Percentiles rank a stretch among this genome's conserved stretches.
Conservation (phyloP, 805 yeast species). For the Barnettozyma botsteinii region DNA sequence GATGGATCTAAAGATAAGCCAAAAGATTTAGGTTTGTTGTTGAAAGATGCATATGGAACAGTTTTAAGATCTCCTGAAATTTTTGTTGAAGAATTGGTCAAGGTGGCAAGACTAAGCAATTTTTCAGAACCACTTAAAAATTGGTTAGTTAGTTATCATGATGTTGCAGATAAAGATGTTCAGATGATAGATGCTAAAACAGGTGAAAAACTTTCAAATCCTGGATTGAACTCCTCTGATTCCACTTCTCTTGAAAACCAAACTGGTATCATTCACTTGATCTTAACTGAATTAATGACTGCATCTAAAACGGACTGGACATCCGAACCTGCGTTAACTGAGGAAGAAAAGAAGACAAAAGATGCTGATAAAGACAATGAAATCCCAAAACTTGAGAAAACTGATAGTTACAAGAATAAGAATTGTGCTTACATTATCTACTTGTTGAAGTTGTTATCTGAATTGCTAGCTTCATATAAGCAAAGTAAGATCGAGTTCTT, state of each 20-base stretch:
- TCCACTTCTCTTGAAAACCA: conserved; percentile 19
- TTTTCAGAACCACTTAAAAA: conserved; percentile 35
- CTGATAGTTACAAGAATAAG: conserved; percentile 42
- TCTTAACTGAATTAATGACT: conserved; percentile 62
- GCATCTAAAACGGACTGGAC: conserved; percentile 37
- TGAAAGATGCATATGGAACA: conserved; percentile 46
- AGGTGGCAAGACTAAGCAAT: conserved; percentile 37
- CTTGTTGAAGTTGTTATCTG: conserved; percentile 61
- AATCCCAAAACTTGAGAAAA: conserved; percentile 21
- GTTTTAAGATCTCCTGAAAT: conserved; percentile 42
- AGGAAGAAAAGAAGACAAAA: conserved; percentile 27
- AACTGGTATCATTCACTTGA: conserved; percentile 57
- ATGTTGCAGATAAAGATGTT: conserved; percentile 19
- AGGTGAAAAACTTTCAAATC: conserved; percentile 11
- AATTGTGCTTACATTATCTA: conserved; percentile 64
- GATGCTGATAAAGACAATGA: conserved; percentile 24
- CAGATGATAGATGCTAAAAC: conserved; percentile 19
- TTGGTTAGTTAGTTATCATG: conserved; percentile 19
- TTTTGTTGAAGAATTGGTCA: conserved; percentile 41
- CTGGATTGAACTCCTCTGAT: conserved; percentile 1
- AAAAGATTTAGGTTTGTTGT: conserved; percentile 40
- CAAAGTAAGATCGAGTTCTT: conserved; percentile 78
- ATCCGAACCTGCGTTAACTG: conserved; percentile 29
- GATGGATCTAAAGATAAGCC: conserved; percentile 26
- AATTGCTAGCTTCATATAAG: conserved; percentile 70